Evolutionary conservation across 2,329 filamentous ascomycete genomes (phyloP).

Genomic region (Fusarium tanahbumbuense): DNA sequence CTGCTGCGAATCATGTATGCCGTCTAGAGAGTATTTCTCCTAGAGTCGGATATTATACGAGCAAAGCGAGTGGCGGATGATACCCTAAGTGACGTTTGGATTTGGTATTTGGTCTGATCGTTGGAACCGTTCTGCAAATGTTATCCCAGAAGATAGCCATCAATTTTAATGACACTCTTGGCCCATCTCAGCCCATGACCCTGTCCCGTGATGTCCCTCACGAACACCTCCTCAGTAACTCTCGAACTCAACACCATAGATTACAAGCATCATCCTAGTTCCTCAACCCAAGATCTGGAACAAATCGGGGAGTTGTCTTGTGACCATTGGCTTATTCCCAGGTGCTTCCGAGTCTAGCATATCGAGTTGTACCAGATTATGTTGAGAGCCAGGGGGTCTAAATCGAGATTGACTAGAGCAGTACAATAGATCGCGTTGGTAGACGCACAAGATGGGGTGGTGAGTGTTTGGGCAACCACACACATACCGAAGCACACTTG

Average conservation of each 20-base stretch:
- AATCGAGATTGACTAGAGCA: constrained; percentile 37
- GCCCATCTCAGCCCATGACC: neutral
- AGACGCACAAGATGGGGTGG: constrained; percentile 19
- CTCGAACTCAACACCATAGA: neutral
- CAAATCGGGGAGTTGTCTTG: constrained; percentile 13
- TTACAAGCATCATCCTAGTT: constrained; percentile 19
- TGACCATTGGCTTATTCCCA: constrained; percentile 28
- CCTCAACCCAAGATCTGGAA: constrained; percentile 5
- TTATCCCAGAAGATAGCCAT: neutral
- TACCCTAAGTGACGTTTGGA: constrained; percentile 9
- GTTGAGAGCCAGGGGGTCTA: constrained; percentile 39
- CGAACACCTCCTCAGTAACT: neutral
- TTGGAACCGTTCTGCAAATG: neutral
- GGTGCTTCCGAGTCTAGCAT: constrained; percentile 27
- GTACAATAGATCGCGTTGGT: constrained; percentile 23
- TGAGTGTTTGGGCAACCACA: neutral
- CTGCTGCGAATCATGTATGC: constrained; percentile 63
- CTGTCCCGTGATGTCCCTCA: neutral
- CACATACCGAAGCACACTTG: neutral
- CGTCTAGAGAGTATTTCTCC: constrained; percentile 52
- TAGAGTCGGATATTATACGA: neutral
- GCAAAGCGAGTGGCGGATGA: neutral
- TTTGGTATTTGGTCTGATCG: neutral
- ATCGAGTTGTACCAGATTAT: constrained; percentile 43
- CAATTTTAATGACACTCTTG: neutral